Conservation (phyloP, 148 eudicot species). For the Selenicereus undatus region DNA sequence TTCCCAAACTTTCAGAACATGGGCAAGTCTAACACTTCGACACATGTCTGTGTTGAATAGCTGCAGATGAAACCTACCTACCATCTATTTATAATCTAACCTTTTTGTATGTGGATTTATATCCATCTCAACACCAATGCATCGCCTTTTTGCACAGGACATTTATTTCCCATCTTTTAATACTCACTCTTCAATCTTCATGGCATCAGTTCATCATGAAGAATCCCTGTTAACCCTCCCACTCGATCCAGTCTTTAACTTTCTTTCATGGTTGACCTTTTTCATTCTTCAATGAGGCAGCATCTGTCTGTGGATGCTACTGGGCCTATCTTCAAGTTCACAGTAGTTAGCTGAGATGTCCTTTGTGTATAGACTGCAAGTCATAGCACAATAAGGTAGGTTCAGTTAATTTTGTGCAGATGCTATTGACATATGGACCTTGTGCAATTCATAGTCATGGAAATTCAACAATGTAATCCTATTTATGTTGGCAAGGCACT, state of each 20-base stretch:
- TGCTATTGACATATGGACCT: too few relatives aligned
- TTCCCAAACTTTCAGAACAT: too few relatives aligned
- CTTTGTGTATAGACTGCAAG: too few relatives aligned
- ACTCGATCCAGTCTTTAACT: neutral
- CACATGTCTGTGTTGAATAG: neutral
- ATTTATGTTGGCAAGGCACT: too few relatives aligned
- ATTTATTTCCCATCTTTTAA: neutral
- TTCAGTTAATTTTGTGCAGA: too few relatives aligned
- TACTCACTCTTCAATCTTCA: neutral
- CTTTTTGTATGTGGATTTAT: neutral
- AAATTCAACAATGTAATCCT: too few relatives aligned
- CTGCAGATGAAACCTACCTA: neutral
- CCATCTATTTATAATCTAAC: neutral
- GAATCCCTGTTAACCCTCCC: neutral
- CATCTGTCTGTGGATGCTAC: neutral
- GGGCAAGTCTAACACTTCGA: too few relatives aligned
- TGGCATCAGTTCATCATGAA: neutral
- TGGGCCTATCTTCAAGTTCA: neutral
- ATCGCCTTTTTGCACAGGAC: neutral
- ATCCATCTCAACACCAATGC: neutral
- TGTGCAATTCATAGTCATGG: too few relatives aligned
- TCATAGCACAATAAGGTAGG: too few relatives aligned
- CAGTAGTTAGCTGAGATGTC: too few relatives aligned
- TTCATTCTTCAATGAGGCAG: neutral
- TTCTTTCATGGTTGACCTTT: neutral